Base-by-base conservation (phyloP, 495 filamentous ascomycete species). In the Cladorrhinum samala region DNA sequence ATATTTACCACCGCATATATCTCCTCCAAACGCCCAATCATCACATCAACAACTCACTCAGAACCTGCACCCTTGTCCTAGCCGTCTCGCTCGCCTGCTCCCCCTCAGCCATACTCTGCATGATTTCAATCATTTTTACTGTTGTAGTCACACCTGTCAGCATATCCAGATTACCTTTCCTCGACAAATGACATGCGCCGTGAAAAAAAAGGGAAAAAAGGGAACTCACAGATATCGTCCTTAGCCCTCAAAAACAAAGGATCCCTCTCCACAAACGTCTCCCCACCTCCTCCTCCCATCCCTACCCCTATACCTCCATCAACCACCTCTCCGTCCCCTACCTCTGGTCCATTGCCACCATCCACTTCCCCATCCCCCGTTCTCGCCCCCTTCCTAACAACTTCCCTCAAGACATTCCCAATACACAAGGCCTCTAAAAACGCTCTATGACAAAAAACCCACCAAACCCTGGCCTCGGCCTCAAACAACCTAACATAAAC, bases 381-480 rank as follows among this genome's bases (percentile, higher is more conserved):
- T 33, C 11, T 11, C 9, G 14, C 16, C 36, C 21, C 27, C 27
- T 11, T 33, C 27, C 27, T 46, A 9, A 49, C 63, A 53, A 37
- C 68, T 57, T 77, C 74, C 16, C 67, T 60, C 52, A 78, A 45
- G 33, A 78, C 71, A 47, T 67, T 68, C 13, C 72, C 73, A 27
- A 75, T 72, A 57, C 80, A 75, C 61, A 85, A 66, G 19, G 82
- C 83, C 64, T 87, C 84, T 41, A 86, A 68, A 62, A 88, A 89
- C 0, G 84, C 84, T 13, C 85, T 67, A 63, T 88, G 85, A 61
- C 84, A 82, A 60, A 88, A 88, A 5, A 87, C 83, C 84, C 85
- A 89, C 84, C 85, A 88, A 3, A 87, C 83, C 43, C 78, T 73
- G 9, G 83, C 83, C 64, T 89, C 84, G 27, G 71, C 69, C 55